Percentiles rank a stretch among this genome's conserved stretches.
These are phyloP conservation scores for Pseudogymnoascus sp. DNA, from an alignment of 2,329 filamentous ascomycete species.

Conservation along the genomic window DNA sequence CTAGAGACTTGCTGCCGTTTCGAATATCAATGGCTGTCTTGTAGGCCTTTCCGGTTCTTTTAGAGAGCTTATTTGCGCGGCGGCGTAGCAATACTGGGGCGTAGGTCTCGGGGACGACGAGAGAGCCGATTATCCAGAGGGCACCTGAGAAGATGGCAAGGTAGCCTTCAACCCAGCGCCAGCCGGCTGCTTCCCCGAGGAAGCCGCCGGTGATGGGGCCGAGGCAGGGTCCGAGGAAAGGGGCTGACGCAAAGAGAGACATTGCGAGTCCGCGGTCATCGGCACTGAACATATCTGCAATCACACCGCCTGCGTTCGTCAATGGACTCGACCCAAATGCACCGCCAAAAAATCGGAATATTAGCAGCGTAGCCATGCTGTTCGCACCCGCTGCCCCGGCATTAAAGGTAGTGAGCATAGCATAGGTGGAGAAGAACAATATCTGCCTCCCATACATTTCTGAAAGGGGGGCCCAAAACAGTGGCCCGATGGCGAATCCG, in stretches of 20 bases:
- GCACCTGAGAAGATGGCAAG: constrained; percentile 55
- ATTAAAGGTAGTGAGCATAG: constrained; percentile 53
- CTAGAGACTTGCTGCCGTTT: constrained; percentile 36
- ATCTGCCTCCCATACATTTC: constrained; percentile 54
- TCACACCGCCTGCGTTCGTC: constrained; percentile 55
- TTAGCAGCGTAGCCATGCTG: constrained; percentile 52
- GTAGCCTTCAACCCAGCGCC: constrained; percentile 62
- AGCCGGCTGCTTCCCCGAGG: constrained; percentile 54
- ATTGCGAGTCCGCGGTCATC: constrained; percentile 50
- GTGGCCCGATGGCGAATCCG: constrained; percentile 38
- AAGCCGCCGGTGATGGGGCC: constrained; percentile 64
- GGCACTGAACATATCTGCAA: constrained; percentile 53
- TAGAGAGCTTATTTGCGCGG: constrained; percentile 43
- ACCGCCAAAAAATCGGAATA: constrained; percentile 61
- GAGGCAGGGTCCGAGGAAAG: constrained; percentile 58
- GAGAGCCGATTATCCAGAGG: constrained; percentile 46
- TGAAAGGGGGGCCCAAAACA: constrained; percentile 35
- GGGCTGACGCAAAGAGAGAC: constrained; percentile 57
- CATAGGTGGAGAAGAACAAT: constrained; percentile 52
- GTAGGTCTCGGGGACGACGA: constrained; percentile 54
- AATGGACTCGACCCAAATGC: constrained; percentile 54
- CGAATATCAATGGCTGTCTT: constrained; percentile 43
- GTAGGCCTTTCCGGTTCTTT: constrained; percentile 48
- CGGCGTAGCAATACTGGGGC: constrained; percentile 48
- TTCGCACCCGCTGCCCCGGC: constrained; percentile 49